Percentiles rank a stretch among this genome's conserved stretches.
phyloP scores from a whole-genome alignment of 1,139 yeast genomes.

The Candida mesenterica region DNA sequence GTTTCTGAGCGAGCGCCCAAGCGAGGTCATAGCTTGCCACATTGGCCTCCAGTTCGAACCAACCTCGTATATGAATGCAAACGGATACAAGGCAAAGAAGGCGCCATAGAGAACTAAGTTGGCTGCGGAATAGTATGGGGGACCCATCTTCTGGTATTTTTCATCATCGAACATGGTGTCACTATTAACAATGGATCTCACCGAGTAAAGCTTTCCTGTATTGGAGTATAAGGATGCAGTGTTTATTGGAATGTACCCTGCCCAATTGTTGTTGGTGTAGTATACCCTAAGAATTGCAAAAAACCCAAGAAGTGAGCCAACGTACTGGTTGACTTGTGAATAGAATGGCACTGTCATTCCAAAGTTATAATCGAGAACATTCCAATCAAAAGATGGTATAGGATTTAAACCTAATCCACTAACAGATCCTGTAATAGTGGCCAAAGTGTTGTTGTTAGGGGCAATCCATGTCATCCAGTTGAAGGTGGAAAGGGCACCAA shows the following conservation, averaged over 20 bases:
- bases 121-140: constrained; percentile 42
- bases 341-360: constrained; percentile 15
- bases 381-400: constrained; percentile 20
- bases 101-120: constrained; percentile 18
- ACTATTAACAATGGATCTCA: constrained; percentile 12
- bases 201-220: constrained; percentile 16
- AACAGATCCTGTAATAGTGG: constrained; percentile 16
- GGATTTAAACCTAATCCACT: constrained; percentile 20
- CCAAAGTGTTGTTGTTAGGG: constrained; percentile 19
- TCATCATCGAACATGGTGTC: constrained; percentile 14
- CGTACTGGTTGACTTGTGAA: constrained; percentile 12
- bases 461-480: constrained; percentile 23
- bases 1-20: constrained; percentile 5
- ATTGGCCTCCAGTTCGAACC: constrained; percentile 9
- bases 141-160: constrained; percentile 28
- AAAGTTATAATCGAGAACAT: constrained; percentile 11
- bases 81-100: constrained; percentile 41
- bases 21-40: constrained; percentile 11
- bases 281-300: constrained; percentile 15
- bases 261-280: constrained; percentile 18
- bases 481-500: constrained; percentile 17
- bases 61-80: constrained; percentile 27
- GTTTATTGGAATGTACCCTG: constrained; percentile 18
- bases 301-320: constrained; percentile 15
- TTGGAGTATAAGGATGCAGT: constrained; percentile 14